Base-by-base conservation (phyloP, 202 grass and related monocot species). In the Bolboschoenoplectus hybrid region DNA sequence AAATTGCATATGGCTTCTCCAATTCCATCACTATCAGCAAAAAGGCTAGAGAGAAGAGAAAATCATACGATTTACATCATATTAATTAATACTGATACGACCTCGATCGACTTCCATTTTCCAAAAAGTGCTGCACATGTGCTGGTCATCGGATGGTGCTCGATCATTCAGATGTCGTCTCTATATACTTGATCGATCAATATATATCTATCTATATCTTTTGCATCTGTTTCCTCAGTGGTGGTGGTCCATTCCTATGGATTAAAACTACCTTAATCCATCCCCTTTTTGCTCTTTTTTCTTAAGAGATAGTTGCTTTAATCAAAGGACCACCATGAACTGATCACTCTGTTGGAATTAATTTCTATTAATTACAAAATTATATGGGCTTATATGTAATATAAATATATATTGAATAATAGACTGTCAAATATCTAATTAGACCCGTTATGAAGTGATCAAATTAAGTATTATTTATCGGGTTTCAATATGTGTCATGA, bases 251-350 rank as follows among this genome's bases (percentile, higher is more conserved):
- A 57, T 9, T 57, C 74, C 32, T 78, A 78, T 17, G 74, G 74
- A 78, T 56, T 56, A 56, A n/a, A 80, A 61, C 75, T 61, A 39
- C 50, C 62, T 83, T 51, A 66, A 82, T 63, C 44, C 62, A 71
- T 71, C 7, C 16, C 55, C 75, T 80, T 53, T 68, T 66, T 26
- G 0, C 44, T 49, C 44, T 82, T 58, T 80, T 26, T 81, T 65
- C 49, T 86, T 20, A 43, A 79, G 67, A 64, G 81, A 6, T 49
- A 77, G 51, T 17, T 57, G 17, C 75, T 80, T 77, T 58, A 41
- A 14, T 76, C 46, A 76, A 81, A 73, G 75, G 75, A 63, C 72
- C 85, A 81, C 85, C 62, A 86, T 81, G 43, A 86, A 81, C 32
- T 80, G 2, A 12, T 70, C 67, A 70, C 67, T n/a, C n/a, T n/a